phyloP scores from a whole-genome alignment of 1,284 basidiomycete species.

The Ceratobasidium sp. region DNA sequence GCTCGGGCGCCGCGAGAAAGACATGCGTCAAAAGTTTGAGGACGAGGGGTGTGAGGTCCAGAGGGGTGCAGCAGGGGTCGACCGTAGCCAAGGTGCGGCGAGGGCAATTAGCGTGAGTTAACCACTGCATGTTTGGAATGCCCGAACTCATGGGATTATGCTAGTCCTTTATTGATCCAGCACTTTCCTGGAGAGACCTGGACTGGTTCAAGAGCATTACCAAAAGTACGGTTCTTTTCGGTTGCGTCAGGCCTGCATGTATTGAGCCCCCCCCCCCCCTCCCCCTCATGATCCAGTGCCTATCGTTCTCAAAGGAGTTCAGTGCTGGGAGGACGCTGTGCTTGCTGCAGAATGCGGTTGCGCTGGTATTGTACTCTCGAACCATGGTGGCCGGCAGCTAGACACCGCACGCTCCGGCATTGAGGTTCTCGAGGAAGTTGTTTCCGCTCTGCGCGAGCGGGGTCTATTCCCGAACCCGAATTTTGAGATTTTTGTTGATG shows the following conservation, averaged over 20 bases:
- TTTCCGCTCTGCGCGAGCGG: conserved; percentile 72
- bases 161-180: conserved; percentile 93
- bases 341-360: conserved; percentile 85
- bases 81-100: conserved; percentile 91
- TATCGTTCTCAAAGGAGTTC: conserved; percentile 91
- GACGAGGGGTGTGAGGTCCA: conserved; percentile 76
- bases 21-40: conserved; percentile 96
- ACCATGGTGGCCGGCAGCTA: conserved; percentile 92
- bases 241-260: background rate
- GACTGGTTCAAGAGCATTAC: conserved; percentile 91
- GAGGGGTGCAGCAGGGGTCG: conserved; percentile 69
- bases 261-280: too few relatives aligned
- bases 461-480: conserved; percentile 65
- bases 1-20: conserved; percentile 90
- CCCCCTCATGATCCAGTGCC: conserved; percentile 69
- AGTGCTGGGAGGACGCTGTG: conserved; percentile 93
- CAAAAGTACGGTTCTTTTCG: conserved; percentile 63
- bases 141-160: background rate
- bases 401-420: conserved; percentile 90
- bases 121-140: background rate
- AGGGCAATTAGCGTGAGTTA: conserved; percentile 85
- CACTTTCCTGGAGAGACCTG: conserved; percentile 87
- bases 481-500: conserved; percentile 92
- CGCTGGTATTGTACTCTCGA: conserved; percentile 88
- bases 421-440: conserved; percentile 90